Percentiles rank a stretch among this genome's conserved stretches.
Conservation (phyloP, 208 protist genomes). For the Wallacemonas sp. region DNA sequence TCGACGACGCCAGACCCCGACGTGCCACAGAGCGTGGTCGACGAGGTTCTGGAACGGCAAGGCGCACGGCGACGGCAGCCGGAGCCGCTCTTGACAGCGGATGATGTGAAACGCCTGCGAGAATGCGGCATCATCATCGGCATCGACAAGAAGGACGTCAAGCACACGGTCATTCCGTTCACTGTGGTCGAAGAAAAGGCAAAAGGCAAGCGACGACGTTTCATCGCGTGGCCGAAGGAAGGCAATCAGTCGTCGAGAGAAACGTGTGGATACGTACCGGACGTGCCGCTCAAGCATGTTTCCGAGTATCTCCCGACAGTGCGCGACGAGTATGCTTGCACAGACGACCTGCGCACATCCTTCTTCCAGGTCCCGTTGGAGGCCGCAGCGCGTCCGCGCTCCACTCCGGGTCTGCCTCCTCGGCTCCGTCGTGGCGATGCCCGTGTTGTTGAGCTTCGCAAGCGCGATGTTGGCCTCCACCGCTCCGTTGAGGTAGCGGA, state of each 20-base stretch:
- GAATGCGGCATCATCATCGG: background rate
- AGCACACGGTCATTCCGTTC: background rate
- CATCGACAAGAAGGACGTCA: background rate
- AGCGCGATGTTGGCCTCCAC: no score
- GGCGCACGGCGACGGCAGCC: background rate
- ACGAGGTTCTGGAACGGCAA: no score
- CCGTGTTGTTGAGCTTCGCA: no score
- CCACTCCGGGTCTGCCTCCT: no score
- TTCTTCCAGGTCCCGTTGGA: background rate
- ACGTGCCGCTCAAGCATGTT: background rate
- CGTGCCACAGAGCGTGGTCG: no score
- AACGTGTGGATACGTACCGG: background rate
- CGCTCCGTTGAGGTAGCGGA: no score
- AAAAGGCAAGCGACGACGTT: background rate
- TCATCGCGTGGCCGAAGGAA: background rate
- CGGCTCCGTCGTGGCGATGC: no score
- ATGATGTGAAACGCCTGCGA: background rate
- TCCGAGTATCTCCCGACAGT: background rate
- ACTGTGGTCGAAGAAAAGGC: slow-evolving; percentile 1
- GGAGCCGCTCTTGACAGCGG: background rate
- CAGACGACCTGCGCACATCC: background rate
- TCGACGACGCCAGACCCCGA: no score
- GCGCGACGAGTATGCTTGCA: background rate
- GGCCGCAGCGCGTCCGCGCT: background rate
- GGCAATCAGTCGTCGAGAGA: background rate